phyloP scores from a whole-genome alignment of 371 early-diverging fungal species.

The Mucor indicus region DNA sequence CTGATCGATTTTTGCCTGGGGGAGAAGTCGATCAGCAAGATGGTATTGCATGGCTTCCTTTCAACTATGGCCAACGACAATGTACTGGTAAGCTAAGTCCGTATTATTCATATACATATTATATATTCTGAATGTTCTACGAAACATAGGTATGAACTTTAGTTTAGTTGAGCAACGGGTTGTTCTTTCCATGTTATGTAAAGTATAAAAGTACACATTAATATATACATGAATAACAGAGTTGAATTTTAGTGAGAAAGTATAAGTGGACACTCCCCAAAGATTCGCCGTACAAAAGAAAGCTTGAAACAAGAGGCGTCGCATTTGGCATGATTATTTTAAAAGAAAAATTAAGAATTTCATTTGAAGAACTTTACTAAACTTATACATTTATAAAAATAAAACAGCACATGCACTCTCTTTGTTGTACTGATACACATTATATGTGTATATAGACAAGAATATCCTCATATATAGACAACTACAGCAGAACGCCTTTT shows the following conservation, averaged over 20 bases:
- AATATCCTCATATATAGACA: too few relatives aligned
- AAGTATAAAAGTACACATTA: neutral
- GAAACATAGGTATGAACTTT: slow-evolving; percentile 51
- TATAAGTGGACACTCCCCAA: slow-evolving; percentile 18
- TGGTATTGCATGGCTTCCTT: slow-evolving; percentile 44
- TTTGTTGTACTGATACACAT: too few relatives aligned
- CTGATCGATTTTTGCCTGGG: slow-evolving; percentile 46
- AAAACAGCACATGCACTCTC: too few relatives aligned
- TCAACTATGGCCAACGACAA: slow-evolving; percentile 45
- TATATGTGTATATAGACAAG: too few relatives aligned
- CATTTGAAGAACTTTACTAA: too few relatives aligned
- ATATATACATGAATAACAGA: too few relatives aligned
- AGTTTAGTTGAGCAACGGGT: slow-evolving; percentile 51
- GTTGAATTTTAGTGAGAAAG: slow-evolving; percentile 23
- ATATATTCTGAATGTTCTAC: too few relatives aligned
- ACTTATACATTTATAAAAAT: too few relatives aligned
- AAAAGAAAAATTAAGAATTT: slow-evolving; percentile 7
- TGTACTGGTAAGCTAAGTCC: too few relatives aligned
- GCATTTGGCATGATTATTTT: slow-evolving; percentile 8
- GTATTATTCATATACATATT: too few relatives aligned
- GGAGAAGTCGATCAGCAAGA: slow-evolving; percentile 25
- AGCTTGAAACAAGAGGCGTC: slow-evolving; percentile 12
- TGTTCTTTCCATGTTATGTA: slow-evolving; percentile 35
- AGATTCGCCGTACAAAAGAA: slow-evolving; percentile 14
- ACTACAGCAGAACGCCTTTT: too few relatives aligned